Evolutionary conservation across 176 grass and related monocot genomes (phyloP).

Genomic region (sorghum (Sorghum bicolor)): Sorghum_bicolor_NCBIv3 NC_012873.2:4403001-4403500

Average conservation of each 20-base stretch:
- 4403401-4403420: too few species aligned
- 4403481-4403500: too few species aligned
- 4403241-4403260: slow-evolving; percentile 6
- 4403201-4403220: slow-evolving; percentile 7
- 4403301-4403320: too few species aligned
- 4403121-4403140: neutral
- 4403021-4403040: neutral
- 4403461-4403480: too few species aligned
- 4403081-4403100: neutral
- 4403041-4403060: neutral
- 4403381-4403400: too few species aligned
- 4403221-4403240: slow-evolving; percentile 12
- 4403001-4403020: neutral
- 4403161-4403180: neutral
- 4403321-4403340: too few species aligned
- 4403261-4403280: slow-evolving; percentile 16
- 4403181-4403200: neutral
- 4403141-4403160: neutral
- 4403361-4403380: too few species aligned
- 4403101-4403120: neutral
- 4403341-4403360: too few species aligned
- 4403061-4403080: neutral
- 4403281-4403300: too few species aligned
- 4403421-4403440: too few species aligned
- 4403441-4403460: too few species aligned